Base-by-base conservation (phyloP, 352 stramenopile species). In the Blastocystis sp. region DNA sequence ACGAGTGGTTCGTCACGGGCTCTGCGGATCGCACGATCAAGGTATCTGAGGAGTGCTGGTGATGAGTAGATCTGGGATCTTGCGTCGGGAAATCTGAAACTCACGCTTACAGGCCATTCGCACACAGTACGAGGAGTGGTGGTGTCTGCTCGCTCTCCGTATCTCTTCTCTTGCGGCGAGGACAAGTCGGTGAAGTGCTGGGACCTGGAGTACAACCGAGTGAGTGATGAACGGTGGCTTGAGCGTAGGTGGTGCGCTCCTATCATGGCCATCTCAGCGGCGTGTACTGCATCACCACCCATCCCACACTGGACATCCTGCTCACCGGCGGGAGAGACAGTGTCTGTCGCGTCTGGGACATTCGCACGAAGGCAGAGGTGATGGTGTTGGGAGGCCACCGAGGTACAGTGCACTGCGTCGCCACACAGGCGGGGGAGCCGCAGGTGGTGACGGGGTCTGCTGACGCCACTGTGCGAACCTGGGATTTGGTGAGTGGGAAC, bases 221-320 rank as follows among this genome's bases (percentile, higher is more conserved):
- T 90, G 5, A 34, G 23, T 50, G 5, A 41, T 7, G 5, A n/a
- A 20, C 3, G 34, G 13, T 6, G 2, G 39, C 20, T 77, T 18
- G 56, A 29, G 26, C 11, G 77, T 39, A 76, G 62, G 90, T 99
- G 41, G 98, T 99, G 80, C 94, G 97, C 8, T 98, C 98, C 92
- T 99, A 99, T 92, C 97, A 99, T 91, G 97, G 97, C n/a, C 97
- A 99, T 90, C 92, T 99, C n/a, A 97, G 93, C 29, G 97, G 97
- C 13, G 96, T 99, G 8, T 99, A 98, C 92, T 96, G 92, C 56
- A 91, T 99, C 20, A 96, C 96, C 62, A 89, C 99, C 55, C 97
- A 99, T 92, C 97, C 97, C 47, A 98, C 95, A 41, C 92, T 99
- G 34, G 97, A 99, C 91, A 90, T 99, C 37, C 92, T 99, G 23